A percentile compares a stretch with the other conserved stretches of the same genome.
phyloP scores from a whole-genome alignment of 257 asterid genomes.

The Penstemon newberryi region DNA sequence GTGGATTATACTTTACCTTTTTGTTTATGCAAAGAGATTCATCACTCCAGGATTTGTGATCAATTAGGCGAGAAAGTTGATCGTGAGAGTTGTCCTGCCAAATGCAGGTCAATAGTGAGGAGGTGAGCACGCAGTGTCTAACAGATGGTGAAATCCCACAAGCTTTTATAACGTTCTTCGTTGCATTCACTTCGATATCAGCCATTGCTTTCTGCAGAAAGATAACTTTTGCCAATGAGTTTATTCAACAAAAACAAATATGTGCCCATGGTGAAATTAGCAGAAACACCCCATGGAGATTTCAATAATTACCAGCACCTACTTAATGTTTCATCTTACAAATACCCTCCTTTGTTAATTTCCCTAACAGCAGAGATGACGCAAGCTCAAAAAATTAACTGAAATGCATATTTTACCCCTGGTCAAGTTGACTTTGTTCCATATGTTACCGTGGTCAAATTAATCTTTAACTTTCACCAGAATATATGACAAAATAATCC shows the following conservation, averaged over 20 bases:
- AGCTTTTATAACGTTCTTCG: slow-evolving; percentile 68
- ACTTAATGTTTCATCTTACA: no score
- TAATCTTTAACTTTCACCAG: no score
- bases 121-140: slow-evolving; percentile 70
- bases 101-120: slow-evolving; percentile 82
- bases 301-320: no score
- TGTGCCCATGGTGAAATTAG: no score
- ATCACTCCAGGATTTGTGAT: slow-evolving; percentile 83
- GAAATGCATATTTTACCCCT: no score
- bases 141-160: slow-evolving; percentile 66
- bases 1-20: slow-evolving; percentile 66
- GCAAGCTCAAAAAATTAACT: no score
- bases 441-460: no score
- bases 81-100: slow-evolving; percentile 52
- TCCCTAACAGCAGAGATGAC: no score
- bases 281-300: no score
- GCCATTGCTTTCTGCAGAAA: slow-evolving; percentile 69
- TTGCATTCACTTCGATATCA: slow-evolving; percentile 64
- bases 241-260: background rate
- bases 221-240: background rate
- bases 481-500: no score
- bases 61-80: slow-evolving; percentile 40
- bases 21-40: slow-evolving; percentile 66
- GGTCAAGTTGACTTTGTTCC: no score
- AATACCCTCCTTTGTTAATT: no score